phyloP scores from a whole-genome alignment of 305 asterid species.

The Salvia sclarea region DNA sequence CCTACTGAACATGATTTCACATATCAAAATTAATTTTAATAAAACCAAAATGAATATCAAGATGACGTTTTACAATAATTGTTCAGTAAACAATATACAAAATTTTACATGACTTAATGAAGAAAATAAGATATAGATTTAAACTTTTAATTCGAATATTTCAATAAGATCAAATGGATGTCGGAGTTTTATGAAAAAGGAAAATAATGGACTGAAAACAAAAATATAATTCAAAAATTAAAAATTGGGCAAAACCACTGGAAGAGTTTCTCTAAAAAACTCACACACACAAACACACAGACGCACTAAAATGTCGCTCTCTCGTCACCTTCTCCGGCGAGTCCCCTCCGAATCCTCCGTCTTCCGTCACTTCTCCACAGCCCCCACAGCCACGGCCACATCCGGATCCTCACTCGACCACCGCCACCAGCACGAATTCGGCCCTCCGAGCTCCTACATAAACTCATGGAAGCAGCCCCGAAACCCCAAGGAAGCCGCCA shows the following conservation, averaged over 20 bases:
- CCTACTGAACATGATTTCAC: too few species aligned
- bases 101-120: too few species aligned
- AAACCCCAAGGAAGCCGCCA: slow-evolving; percentile 68
- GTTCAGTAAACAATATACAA: too few species aligned
- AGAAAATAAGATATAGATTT: too few species aligned
- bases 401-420: slow-evolving; percentile 34
- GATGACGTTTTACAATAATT: too few species aligned
- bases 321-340: slow-evolving; percentile 55
- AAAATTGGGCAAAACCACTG: neutral
- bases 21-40: too few species aligned
- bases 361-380: slow-evolving; percentile 34
- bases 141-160: too few species aligned
- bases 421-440: slow-evolving; percentile 52
- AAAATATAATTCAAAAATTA: neutral
- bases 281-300: neutral
- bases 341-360: slow-evolving; percentile 23
- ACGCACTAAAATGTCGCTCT: slow-evolving; percentile 39
- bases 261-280: neutral
- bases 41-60: too few species aligned
- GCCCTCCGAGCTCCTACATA: slow-evolving; percentile 50
- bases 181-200: too few species aligned
- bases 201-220: too few species aligned
- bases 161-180: too few species aligned
- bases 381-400: slow-evolving; percentile 13
- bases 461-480: slow-evolving; percentile 65